phyloP scores from a whole-genome alignment of 768 basidiomycete species.

The Xerocomellus dryophilus region DNA sequence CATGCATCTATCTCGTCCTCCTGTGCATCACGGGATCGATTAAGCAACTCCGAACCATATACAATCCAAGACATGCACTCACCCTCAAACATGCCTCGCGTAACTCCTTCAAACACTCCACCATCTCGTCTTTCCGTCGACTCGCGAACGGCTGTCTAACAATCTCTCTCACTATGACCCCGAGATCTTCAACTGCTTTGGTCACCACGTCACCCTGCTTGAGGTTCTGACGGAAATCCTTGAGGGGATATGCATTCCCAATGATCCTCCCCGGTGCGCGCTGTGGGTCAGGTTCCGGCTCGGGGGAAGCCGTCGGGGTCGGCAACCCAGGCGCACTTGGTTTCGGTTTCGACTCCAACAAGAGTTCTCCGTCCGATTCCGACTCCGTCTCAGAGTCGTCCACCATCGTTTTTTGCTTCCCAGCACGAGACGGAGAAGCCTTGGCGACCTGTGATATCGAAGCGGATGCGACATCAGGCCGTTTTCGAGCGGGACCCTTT shows the following conservation, averaged over 20 bases:
- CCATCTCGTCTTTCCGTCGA: conserved; percentile 63
- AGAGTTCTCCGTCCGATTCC: conserved; percentile 39
- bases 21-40: conserved; percentile 31
- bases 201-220: conserved; percentile 73
- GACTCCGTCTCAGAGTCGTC: conserved; percentile 56
- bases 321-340: conserved; percentile 34
- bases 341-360: conserved; percentile 15
- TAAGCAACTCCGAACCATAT: neutral
- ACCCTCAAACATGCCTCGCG: conserved; percentile 67
- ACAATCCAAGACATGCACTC: conserved; percentile 15
- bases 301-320: conserved; percentile 54
- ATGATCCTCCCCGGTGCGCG: conserved; percentile 72
- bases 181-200: conserved; percentile 83
- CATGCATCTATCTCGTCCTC: conserved; percentile 83
- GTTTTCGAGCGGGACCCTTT: conserved; percentile 22
- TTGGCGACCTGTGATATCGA: conserved; percentile 4
- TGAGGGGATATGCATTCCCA: conserved; percentile 66
- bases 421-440: neutral
- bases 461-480: conserved; percentile 12
- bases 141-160: conserved; percentile 67
- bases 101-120: conserved; percentile 69
- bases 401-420: conserved; percentile 15
- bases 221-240: conserved; percentile 73
- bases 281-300: conserved; percentile 44
- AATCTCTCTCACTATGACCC: conserved; percentile 66